A percentile compares a stretch with the other conserved stretches of the same genome.
These are phyloP conservation scores for Hymenoscyphus fraxineus DNA, from an alignment of 2,329 filamentous ascomycete genomes.

Conservation along the genomic window DNA sequence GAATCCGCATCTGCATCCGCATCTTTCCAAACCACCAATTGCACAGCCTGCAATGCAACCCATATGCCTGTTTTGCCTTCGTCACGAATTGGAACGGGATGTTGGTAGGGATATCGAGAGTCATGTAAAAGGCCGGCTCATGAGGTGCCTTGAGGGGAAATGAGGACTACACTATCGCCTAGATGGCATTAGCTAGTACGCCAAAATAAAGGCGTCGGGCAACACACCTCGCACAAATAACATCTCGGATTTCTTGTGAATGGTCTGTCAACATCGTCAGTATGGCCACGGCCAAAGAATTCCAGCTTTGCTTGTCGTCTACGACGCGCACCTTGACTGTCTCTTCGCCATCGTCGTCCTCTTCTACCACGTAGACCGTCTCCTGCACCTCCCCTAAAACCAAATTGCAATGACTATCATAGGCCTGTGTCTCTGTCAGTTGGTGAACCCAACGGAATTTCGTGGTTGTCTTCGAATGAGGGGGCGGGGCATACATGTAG, in stretches of 20 bases:
- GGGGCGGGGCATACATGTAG: conserved; percentile 69
- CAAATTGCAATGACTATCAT: conserved; percentile 97
- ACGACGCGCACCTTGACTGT: conserved; percentile 60
- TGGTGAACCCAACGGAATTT: conserved; percentile 15
- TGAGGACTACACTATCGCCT: conserved; percentile 72
- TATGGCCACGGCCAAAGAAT: background rate
- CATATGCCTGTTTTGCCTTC: background rate
- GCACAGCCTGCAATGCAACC: background rate
- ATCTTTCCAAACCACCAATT: background rate
- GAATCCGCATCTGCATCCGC: background rate
- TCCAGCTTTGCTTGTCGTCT: background rate
- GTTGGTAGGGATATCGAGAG: background rate
- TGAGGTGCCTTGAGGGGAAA: conserved; percentile 49
- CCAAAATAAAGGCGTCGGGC: background rate
- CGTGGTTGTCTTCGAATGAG: background rate
- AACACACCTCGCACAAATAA: conserved; percentile 86
- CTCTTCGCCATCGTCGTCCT: conserved; percentile 77
- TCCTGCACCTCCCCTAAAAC: conserved; percentile 96
- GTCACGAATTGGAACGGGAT: background rate
- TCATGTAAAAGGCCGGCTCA: conserved; percentile 16
- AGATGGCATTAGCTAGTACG: conserved; percentile 1
- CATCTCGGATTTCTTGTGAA: conserved; percentile 98
- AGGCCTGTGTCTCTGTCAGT: conserved; percentile 60
- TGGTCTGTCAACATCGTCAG: conserved; percentile 54
- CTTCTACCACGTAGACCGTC: conserved; percentile 90